Conservation (phyloP, 106 monocot species). For the Phalaenopsis equestris region DNA sequence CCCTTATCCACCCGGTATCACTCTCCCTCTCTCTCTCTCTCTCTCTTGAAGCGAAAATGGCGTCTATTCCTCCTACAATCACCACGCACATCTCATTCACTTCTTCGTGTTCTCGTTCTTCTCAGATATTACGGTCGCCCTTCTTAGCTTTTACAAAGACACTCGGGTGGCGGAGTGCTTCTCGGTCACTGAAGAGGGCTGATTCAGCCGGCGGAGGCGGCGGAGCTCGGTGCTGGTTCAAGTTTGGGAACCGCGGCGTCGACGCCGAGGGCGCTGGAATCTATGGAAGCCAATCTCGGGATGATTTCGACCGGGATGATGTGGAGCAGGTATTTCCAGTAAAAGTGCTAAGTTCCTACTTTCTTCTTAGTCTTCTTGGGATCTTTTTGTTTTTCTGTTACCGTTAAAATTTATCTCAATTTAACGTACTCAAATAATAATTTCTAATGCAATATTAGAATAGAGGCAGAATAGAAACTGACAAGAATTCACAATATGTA, state of each 20-base stretch:
- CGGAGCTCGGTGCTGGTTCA: slow-evolving; percentile 64
- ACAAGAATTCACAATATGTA: too few relatives aligned
- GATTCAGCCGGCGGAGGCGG: slow-evolving; percentile 8
- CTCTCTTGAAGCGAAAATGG: slow-evolving; percentile 16
- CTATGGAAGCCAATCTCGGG: slow-evolving; percentile 71
- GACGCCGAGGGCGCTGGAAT: slow-evolving; percentile 82
- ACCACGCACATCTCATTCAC: slow-evolving; percentile 9
- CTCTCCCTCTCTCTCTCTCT: background rate
- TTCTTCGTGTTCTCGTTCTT: background rate
- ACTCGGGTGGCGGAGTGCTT: slow-evolving; percentile 29
- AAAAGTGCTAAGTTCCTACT: background rate
- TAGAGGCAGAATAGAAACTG: too few relatives aligned
- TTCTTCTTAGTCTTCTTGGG: background rate
- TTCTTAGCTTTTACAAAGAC: slow-evolving; percentile 28
- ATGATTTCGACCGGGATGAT: slow-evolving; percentile 84
- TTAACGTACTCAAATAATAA: too few relatives aligned
- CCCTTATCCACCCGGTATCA: background rate
- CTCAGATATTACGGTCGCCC: background rate
- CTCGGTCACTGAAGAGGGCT: slow-evolving; percentile 11
- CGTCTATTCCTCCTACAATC: slow-evolving; percentile 22
- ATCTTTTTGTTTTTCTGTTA: background rate
- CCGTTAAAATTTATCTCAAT: too few relatives aligned
- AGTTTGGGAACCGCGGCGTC: slow-evolving; percentile 55
- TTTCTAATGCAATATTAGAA: too few relatives aligned
- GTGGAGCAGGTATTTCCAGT: slow-evolving; percentile 64